Base-by-base conservation (phyloP, 345 rosid species). In the Camelina neglecta region DNA sequence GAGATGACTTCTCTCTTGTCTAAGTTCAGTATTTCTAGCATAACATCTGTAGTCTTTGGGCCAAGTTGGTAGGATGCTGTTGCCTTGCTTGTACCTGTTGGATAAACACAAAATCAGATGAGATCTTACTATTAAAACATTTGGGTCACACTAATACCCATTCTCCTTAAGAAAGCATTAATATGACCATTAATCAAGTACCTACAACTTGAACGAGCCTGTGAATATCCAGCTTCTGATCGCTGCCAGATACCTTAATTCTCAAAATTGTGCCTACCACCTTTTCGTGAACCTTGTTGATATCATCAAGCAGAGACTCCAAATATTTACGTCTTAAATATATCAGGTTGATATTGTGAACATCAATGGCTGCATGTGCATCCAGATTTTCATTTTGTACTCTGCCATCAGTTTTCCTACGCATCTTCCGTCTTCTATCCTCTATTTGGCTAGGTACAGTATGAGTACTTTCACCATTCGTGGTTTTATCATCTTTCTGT, bases 161-260 rank as follows among this genome's bases (percentile, higher is more conserved):
- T 15, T 80, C 44, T 65, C 9, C 39, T 54, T 38, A 39, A 39
- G 70, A 79, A 58, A 42, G 16, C 75, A 81, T 44, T 57, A 60
- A 67, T 18, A 72, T 10, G 64, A 61, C 65, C 57, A 78, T 23
- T 44, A 58, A 74, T 72, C 68, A 69, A 71, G 60, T 92, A 95
- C 99, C 99, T 76, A 87, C 68, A 49, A 95, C 93, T 88, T 80
- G 93, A 60, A 90, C 97, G 75, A 95, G 99, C 84, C 97, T 84
- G 80, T 89, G 72, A 77, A 79, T 76, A 67, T 89, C 97, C 79
- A 84, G 91, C 79, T 84, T 89, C 83, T 81, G 88, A 70, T 90
- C 96, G 26, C 69, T 81, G 12, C 88, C 86, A 72, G 87, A 73
- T 72, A 90, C 82, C 84, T 76, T 86, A 74, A 92, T 85, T 42